Evolutionary conservation across 2,329 filamentous ascomycete species (phyloP).

Genomic region (Aspergillus sp.): DNA sequence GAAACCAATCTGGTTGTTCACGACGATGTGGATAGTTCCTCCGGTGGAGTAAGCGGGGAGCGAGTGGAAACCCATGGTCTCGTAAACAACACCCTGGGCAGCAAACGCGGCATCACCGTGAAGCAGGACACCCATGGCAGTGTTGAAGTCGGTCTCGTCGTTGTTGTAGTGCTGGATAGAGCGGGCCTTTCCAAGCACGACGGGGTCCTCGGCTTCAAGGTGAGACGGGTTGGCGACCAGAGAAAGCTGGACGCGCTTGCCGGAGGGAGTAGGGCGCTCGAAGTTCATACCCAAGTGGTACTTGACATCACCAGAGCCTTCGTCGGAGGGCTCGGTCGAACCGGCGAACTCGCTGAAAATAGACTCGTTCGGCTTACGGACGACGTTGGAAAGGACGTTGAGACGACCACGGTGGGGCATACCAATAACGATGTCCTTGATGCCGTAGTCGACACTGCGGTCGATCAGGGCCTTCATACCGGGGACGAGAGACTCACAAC

Average conservation of each 20-base stretch:
- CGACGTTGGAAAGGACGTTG: constrained; percentile 96
- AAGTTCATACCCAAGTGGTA: constrained; percentile 99
- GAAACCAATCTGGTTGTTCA: constrained; percentile 99
- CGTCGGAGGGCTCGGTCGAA: constrained; percentile 78
- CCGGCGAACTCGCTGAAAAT: constrained; percentile 99
- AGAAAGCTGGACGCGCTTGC: constrained; percentile 98
- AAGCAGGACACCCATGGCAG: constrained; percentile 90
- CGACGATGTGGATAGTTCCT: constrained; percentile 92
- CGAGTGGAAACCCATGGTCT: constrained; percentile 95
- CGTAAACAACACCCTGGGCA: constrained; percentile 94
- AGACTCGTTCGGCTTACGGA: constrained; percentile 98
- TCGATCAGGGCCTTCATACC: constrained; percentile 99
- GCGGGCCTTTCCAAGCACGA: constrained; percentile 94
- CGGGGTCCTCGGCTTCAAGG: constrained; percentile 95
- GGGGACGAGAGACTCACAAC: constrained; percentile 92
- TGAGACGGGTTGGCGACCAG: constrained; percentile 98
- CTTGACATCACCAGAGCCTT: constrained; percentile 98
- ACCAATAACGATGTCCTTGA: constrained; percentile 98
- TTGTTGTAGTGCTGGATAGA: constrained; percentile 99
- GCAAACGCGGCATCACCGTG: constrained; percentile 98
- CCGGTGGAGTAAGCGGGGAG: constrained; percentile 95
- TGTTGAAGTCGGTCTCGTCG: constrained; percentile 81
- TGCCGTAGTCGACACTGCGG: constrained; percentile 94
- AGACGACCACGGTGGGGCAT: constrained; percentile 99
- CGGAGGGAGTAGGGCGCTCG: constrained; percentile 93